Percentiles rank a stretch among this genome's conserved stretches.
Evolutionary conservation across 768 basidiomycete species (phyloP).

Genomic region (Lyophyllum shimeji): DNA sequence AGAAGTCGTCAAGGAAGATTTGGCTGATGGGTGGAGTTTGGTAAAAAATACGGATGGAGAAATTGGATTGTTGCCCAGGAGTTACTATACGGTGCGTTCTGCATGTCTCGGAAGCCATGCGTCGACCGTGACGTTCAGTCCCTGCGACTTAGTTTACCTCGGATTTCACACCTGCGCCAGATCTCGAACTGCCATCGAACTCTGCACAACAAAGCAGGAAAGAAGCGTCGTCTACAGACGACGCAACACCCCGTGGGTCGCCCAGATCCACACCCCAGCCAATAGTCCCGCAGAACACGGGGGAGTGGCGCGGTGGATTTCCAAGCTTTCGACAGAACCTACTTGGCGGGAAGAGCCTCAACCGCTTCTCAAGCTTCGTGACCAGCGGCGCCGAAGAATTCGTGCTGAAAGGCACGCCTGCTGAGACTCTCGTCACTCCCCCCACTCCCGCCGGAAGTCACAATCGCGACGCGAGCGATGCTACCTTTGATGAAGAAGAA

Average conservation of each 20-base stretch:
- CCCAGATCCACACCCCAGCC: conserved; percentile 43
- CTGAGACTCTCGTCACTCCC: conserved; percentile 27
- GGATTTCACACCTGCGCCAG: conserved; percentile 56
- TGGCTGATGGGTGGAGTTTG: conserved; percentile 81
- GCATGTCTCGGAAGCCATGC: conserved; percentile 1
- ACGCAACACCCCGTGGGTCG: conserved; percentile 50
- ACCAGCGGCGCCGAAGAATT: conserved; percentile 85
- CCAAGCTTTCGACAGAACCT: conserved; percentile 72
- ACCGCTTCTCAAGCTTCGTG: conserved; percentile 86
- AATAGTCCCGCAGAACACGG: conserved; percentile 65
- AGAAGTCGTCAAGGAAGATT: conserved; percentile 68
- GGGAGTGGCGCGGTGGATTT: conserved; percentile 59
- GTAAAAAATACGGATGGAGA: conserved; percentile 57
- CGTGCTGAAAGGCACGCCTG: conserved; percentile 63
- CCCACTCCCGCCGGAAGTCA: conserved; percentile 19
- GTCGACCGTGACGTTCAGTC: background rate
- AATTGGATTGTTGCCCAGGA: conserved; percentile 65
- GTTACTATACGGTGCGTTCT: conserved; percentile 68
- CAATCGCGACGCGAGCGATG: conserved; percentile 28
- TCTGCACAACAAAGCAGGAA: conserved; percentile 22
- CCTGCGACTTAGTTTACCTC: conserved; percentile 53
- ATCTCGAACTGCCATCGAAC: conserved; percentile 34
- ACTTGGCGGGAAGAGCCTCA: conserved; percentile 74
- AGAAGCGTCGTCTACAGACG: conserved; percentile 37
- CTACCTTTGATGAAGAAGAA: conserved; percentile 43